phyloP scores from a whole-genome alignment of 306 rosid species.

The Cucurbita moschata region DNA sequence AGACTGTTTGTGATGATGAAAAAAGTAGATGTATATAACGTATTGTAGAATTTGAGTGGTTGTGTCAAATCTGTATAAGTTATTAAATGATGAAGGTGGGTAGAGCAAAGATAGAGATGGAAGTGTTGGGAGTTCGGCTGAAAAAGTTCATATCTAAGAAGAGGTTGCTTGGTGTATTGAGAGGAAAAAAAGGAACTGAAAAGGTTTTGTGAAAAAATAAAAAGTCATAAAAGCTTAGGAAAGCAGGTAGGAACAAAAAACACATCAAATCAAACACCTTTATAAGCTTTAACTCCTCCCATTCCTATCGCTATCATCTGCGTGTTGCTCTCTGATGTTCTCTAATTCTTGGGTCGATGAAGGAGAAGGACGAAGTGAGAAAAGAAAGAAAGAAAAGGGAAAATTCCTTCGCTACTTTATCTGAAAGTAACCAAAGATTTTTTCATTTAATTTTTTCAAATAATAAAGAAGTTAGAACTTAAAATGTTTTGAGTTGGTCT shows the following conservation, averaged over 20 bases:
- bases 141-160: constrained; percentile 10
- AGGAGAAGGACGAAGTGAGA: background rate
- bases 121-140: constrained; percentile 4
- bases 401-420: background rate
- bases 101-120: background rate
- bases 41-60: background rate
- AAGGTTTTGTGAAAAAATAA: constrained; percentile 14
- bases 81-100: background rate
- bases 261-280: constrained; percentile 50
- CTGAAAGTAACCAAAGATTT: too few species aligned
- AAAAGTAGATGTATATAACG: too few species aligned
- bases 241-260: constrained; percentile 33
- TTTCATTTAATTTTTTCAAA: too few species aligned
- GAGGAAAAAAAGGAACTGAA: constrained; percentile 15
- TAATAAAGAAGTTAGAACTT: background rate
- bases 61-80: background rate
- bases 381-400: background rate
- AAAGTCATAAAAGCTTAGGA: constrained; percentile 10
- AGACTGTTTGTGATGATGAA: too few species aligned
- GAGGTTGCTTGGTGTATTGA: constrained; percentile 12
- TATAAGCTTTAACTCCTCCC: constrained; percentile 10
- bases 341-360: background rate
- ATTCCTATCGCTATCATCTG: background rate
- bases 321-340: background rate
- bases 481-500: background rate